Percentiles rank a stretch among this genome's conserved stretches.
phyloP scores from a whole-genome alignment of 2,329 filamentous ascomycete species.

The Rhexocercosporidium sp. region DNA sequence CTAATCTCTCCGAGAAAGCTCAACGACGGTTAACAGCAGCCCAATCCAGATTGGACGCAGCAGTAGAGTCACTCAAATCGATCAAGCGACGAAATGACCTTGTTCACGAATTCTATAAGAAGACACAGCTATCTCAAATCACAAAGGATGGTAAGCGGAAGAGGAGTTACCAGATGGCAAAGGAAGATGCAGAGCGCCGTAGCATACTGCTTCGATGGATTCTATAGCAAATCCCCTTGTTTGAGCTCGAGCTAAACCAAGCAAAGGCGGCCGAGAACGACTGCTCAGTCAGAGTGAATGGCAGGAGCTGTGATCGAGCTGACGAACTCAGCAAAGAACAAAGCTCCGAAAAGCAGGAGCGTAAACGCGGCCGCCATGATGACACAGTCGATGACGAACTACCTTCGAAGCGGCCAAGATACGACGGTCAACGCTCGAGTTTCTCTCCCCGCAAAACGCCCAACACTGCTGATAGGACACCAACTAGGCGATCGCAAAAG shows the following conservation, averaged over 20 bases:
- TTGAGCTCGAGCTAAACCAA: conserved; percentile 37
- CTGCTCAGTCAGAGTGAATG: not conserved
- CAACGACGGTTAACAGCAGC: conserved; percentile 26
- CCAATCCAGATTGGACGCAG: conserved; percentile 25
- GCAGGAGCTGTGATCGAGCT: no score
- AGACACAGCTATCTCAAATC: no score
- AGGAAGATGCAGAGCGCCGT: conserved; percentile 28
- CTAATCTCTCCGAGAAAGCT: no score
- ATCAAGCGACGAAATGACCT: conserved; percentile 32
- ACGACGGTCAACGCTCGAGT: conserved; percentile 4
- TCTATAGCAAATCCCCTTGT: conserved; percentile 38
- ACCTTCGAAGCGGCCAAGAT: conserved; percentile 9
- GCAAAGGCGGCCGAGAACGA: not conserved
- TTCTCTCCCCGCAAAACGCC: conserved; percentile 5
- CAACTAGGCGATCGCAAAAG: conserved; percentile 1
- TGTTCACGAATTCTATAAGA: conserved; percentile 25
- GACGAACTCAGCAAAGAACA: no score
- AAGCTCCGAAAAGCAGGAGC: no score
- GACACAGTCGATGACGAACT: conserved; percentile 5
- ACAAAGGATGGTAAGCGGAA: no score
- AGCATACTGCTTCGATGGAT: conserved; percentile 38
- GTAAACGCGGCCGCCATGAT: no score
- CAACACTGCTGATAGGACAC: not conserved
- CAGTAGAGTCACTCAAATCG: conserved; percentile 27
- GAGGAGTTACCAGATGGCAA: conserved; percentile 23